Evolutionary conservation across 306 rosid species (phyloP).

Genomic region (Rosa lucieae): DNA sequence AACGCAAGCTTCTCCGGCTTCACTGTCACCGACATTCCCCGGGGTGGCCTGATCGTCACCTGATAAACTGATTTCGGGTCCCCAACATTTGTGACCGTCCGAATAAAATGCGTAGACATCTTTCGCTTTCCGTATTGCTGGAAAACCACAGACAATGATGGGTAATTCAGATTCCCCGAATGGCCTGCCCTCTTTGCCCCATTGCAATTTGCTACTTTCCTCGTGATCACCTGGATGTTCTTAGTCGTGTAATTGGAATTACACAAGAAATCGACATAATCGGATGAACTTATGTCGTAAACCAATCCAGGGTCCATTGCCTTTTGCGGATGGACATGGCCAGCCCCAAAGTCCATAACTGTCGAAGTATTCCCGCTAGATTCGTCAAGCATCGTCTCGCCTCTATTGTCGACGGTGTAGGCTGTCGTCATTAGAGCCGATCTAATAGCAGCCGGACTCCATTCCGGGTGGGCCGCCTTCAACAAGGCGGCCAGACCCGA

Average conservation of each 20-base stretch:
- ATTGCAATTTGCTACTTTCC: slow-evolving; percentile 67
- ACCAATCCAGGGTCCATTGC: slow-evolving; percentile 87
- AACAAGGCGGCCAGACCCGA: slow-evolving; percentile 84
- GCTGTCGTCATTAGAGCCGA: slow-evolving; percentile 93
- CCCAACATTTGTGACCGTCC: slow-evolving; percentile 86
- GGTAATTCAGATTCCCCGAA: slow-evolving; percentile 77
- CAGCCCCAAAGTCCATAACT: slow-evolving; percentile 72
- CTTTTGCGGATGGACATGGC: slow-evolving; percentile 83
- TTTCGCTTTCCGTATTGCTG: slow-evolving; percentile 74
- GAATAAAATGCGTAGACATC: slow-evolving; percentile 80
- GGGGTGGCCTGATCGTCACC: slow-evolving; percentile 53
- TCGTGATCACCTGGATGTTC: slow-evolving; percentile 60
- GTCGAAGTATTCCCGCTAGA: slow-evolving; percentile 78
- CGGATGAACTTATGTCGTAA: slow-evolving; percentile 51
- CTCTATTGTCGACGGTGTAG: slow-evolving; percentile 63
- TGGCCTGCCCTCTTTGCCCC: slow-evolving; percentile 76
- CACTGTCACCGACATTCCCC: slow-evolving; percentile 59
- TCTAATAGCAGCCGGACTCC: slow-evolving; percentile 86
- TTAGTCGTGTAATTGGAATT: slow-evolving; percentile 71
- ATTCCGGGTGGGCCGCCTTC: slow-evolving; percentile 87
- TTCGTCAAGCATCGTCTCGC: slow-evolving; percentile 68
- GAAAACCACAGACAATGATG: slow-evolving; percentile 71
- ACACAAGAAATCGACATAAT: slow-evolving; percentile 83
- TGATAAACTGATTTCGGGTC: slow-evolving; percentile 64
- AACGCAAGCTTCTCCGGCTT: slow-evolving; percentile 66